phyloP scores from a whole-genome alignment of 345 rosid genomes.

The Viola odorata region DNA sequence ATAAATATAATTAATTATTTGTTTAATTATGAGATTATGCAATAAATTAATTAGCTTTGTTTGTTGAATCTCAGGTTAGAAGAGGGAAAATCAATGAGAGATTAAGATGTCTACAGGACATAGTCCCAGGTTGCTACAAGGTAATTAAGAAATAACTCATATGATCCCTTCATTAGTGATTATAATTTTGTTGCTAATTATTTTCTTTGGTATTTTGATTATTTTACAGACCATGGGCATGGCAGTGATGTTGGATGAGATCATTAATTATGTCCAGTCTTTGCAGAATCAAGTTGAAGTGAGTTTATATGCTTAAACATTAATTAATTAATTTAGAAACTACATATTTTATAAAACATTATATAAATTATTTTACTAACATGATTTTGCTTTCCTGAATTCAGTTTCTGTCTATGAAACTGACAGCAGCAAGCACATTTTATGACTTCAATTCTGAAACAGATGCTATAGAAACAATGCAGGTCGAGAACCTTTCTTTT shows the following conservation, averaged over 20 bases:
- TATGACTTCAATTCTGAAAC: slow-evolving; percentile 27
- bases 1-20: not conserved
- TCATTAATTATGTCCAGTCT: slow-evolving; percentile 71
- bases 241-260: slow-evolving; percentile 65
- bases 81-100: slow-evolving; percentile 67
- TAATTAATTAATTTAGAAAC: not conserved
- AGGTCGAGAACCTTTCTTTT: slow-evolving; percentile 7
- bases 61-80: slow-evolving; percentile 34
- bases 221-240: slow-evolving; percentile 60
- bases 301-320: slow-evolving; percentile 2
- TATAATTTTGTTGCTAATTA: not conserved
- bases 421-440: slow-evolving; percentile 28
- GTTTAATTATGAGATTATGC: no score
- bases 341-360: not conserved
- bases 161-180: not conserved
- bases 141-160: slow-evolving; percentile 12
- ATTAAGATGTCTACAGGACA: slow-evolving; percentile 52
- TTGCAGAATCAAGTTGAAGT: slow-evolving; percentile 85
- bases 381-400: slow-evolving; percentile 1
- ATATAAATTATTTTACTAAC: not conserved
- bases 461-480: slow-evolving; percentile 20
- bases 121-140: slow-evolving; percentile 76
- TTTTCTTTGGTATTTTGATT: not conserved
- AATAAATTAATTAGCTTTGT: not conserved
- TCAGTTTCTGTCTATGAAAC: slow-evolving; percentile 84